Evolutionary conservation across 2,329 filamentous ascomycete genomes (phyloP), one percentile per base, ranked within the genome.

Genomic region (Aureobasidium sp.): DNA sequence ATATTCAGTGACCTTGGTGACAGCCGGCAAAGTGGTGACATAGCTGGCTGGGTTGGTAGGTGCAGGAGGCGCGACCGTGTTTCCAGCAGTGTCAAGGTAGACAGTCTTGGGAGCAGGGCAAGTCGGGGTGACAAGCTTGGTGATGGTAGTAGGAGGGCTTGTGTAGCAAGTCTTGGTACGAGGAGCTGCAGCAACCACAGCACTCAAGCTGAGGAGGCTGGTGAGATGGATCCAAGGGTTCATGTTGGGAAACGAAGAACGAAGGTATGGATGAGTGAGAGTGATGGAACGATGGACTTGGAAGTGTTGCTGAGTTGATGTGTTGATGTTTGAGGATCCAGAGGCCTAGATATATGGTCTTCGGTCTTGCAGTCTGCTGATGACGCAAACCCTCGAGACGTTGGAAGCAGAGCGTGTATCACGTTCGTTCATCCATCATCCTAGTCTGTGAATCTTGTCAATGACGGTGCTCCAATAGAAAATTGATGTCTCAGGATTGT

Each of bases 71-170:
- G 54, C 20, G 3, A 53, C 31, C 4, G 50, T 53, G 20, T 53
- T 53, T 7, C 50, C 50, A 13, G 50, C 50, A 6, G 50, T 27
- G 31, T 53, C 50, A 25, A 53, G 50, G 5, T 53, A 53, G 31
- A 53, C 50, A 53, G 50, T 53, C 50, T 53, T 53, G 50, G 50
- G 50, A 36, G 50, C 50, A 31, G 50, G 31, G 16, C 50, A 53
- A 23, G 50, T 53, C 20, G 23, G 50, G 23, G 50, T 53, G 31
- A 53, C 50, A 38, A 53, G 13, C 50, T 53, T 53, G 20, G 50
- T 53, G 50, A 53, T 38, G 1, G 50, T 53, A 6, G 50, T 53
- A 6, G 50, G 50, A 53, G 50, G 50, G 23, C n/a, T 53, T 3
- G 50, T 53, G 50, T 53, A 53, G 31, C 50, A 53, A 38, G 50